Evolutionary conservation across 2,329 filamentous ascomycete species (phyloP), one percentile per base, ranked within the genome.

Genomic region (Aspergillus pseudonomiae): DNA sequence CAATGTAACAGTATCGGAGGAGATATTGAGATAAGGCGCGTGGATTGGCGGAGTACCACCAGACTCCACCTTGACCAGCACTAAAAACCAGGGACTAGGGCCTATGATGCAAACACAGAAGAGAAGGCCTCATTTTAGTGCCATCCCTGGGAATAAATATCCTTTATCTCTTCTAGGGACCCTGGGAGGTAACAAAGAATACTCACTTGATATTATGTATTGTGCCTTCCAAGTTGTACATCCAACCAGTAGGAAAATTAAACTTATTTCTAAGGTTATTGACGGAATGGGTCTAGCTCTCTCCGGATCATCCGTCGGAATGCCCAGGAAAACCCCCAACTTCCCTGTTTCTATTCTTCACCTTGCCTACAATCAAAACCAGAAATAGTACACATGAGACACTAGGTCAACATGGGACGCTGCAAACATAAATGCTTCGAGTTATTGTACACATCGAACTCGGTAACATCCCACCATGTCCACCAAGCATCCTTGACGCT

Each of bases 1-100:
- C 64, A 41, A 66, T 66, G 64, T 66, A 66, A 66, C 64, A 41
- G 60, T 50, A 46, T 36, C 54, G 24, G 55, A 10, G 28, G 21
- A 19, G 24, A 50, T 50, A 28, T 26, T 19, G 46, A 9, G 46
- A 50, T 50, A 4, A 28, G 16, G 16, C 24, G 9, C 16, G 16
- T 52, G 28, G 19, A 52, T 52, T 52, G 48, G 48, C 9, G 28
- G 48, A 21, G 28, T 19, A 11, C 28, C 14, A n/a, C 7, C 10
- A 19, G 48, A 21, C 48, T 52, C 48, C 46, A 50, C 46, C 46
- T 16, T 16, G 7, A n/a, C 24, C 46, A 50, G 26, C 46, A 50
- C 46, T 50, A 30, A 50, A 36, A 43, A 2, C 36, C 21, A 39
- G 54, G 16, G 34, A 43, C 32, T 56, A 5, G 12, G n/a, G n/a